phyloP scores from a whole-genome alignment of 148 eudicot genomes.

The Camellia granthamiana region DNA sequence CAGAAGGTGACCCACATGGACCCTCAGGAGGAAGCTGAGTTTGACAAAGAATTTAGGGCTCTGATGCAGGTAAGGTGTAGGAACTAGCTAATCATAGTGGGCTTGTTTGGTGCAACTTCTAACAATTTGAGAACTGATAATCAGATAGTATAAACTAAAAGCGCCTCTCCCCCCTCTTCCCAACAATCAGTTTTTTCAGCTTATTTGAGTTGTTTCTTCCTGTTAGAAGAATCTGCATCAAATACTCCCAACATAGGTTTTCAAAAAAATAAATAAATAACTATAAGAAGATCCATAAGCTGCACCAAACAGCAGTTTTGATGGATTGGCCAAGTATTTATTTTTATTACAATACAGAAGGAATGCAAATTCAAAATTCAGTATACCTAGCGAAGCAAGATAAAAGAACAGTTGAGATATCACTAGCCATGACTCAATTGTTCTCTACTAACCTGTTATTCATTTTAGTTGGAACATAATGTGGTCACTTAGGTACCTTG shows the following conservation, averaged over 20 bases:
- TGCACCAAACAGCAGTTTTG: background rate
- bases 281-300: too few relatives aligned
- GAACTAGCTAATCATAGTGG: background rate
- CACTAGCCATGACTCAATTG: background rate
- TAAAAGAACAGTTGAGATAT: background rate
- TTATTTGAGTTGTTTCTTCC: too few relatives aligned
- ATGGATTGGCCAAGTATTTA: background rate
- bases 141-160: too few relatives aligned
- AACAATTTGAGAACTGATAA: too few relatives aligned
- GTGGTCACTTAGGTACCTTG: background rate
- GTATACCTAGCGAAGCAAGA: background rate
- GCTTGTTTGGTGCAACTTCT: too few relatives aligned
- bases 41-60: constrained; percentile 89
- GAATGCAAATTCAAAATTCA: background rate
- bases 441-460: background rate
- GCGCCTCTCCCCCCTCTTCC: too few relatives aligned
- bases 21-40: constrained; percentile 84
- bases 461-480: background rate
- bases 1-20: constrained; percentile 61
- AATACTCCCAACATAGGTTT: too few relatives aligned
- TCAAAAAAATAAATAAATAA: too few relatives aligned
- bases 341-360: background rate
- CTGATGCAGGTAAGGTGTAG: constrained; percentile 57
- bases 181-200: too few relatives aligned
- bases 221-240: too few relatives aligned